phyloP scores from a whole-genome alignment of 2,329 filamentous ascomycete genomes.

The Ceratocystiopsis brevicomis region DNA sequence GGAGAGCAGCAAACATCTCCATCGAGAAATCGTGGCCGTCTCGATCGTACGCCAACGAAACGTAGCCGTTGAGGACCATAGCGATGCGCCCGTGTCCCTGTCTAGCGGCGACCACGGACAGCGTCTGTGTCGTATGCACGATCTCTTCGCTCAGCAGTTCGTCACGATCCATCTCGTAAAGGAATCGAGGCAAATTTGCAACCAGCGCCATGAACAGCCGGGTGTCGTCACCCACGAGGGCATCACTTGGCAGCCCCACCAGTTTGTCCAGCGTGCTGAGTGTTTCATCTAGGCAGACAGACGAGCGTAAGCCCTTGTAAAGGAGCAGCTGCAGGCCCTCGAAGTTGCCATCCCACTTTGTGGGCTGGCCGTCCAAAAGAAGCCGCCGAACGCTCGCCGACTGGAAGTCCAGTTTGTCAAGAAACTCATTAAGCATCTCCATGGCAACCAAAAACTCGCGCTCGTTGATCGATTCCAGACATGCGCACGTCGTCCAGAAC shows the following conservation, averaged over 20 bases:
- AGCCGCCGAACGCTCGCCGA: slow-evolving; percentile 48
- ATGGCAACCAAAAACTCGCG: slow-evolving; percentile 82
- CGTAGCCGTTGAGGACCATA: slow-evolving; percentile 49
- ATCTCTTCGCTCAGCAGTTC: slow-evolving; percentile 30
- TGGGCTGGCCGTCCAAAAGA: slow-evolving; percentile 60
- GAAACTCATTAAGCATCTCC: slow-evolving; percentile 73
- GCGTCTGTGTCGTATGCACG: slow-evolving; percentile 44
- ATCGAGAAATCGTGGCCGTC: slow-evolving; percentile 54
- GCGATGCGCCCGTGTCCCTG: slow-evolving; percentile 52
- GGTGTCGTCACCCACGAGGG: slow-evolving; percentile 63
- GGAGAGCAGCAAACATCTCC: slow-evolving; percentile 55
- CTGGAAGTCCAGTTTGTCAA: slow-evolving; percentile 67
- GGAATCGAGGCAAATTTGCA: slow-evolving; percentile 76
- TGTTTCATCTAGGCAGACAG: slow-evolving; percentile 59
- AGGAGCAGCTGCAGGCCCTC: slow-evolving; percentile 71
- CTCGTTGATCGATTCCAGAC: slow-evolving; percentile 91
- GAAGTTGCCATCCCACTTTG: slow-evolving; percentile 76
- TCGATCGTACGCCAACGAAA: slow-evolving; percentile 44
- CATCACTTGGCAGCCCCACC: slow-evolving; percentile 58
- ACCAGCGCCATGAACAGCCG: slow-evolving; percentile 72
- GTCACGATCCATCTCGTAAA: slow-evolving; percentile 55
- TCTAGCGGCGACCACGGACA: slow-evolving; percentile 53
- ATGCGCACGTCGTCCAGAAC: slow-evolving; percentile 96
- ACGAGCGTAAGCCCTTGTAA: slow-evolving; percentile 84
- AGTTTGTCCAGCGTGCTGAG: slow-evolving; percentile 62